Conservation (phyloP, 768 basidiomycete species). For the Tricholoma matsutake region DNA sequence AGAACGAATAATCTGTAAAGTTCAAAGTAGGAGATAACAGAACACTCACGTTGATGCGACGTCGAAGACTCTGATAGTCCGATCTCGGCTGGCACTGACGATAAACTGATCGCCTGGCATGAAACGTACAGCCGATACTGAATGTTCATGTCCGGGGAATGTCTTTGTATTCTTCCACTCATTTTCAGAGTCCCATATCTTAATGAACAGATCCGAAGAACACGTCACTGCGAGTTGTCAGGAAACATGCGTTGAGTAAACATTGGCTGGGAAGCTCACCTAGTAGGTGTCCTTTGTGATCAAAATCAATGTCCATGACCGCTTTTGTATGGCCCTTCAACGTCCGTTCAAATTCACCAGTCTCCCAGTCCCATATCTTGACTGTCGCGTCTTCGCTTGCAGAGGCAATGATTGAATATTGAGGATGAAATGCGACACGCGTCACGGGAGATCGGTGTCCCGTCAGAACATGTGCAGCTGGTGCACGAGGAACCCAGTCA, state of each 20-base stretch:
- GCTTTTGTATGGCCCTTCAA: conserved; percentile 90
- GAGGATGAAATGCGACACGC: conserved; percentile 81
- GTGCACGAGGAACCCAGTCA: conserved; percentile 88
- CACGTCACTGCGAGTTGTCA: conserved; percentile 41
- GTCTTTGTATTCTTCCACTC: conserved; percentile 91
- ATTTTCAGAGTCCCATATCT: conserved; percentile 87
- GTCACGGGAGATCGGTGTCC: conserved; percentile 79
- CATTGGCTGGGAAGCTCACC: conserved; percentile 44
- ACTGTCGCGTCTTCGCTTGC: conserved; percentile 88
- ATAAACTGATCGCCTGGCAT: conserved; percentile 81
- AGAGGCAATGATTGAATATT: conserved; percentile 77
- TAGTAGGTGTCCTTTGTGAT: conserved; percentile 78
- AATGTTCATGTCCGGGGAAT: conserved; percentile 87
- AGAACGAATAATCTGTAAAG: conserved; percentile 6
- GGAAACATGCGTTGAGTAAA: background rate
- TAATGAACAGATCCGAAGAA: conserved; percentile 88
- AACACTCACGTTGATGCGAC: conserved; percentile 74
- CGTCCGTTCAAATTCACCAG: conserved; percentile 89
- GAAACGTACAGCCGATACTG: conserved; percentile 83
- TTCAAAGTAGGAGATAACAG: background rate
- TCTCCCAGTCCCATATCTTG: conserved; percentile 97
- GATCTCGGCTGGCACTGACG: conserved; percentile 85
- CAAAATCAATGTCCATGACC: conserved; percentile 85
- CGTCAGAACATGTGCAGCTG: conserved; percentile 71
- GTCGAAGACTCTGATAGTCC: conserved; percentile 84